These are phyloP conservation scores for Parathielavia appendiculata DNA, from an alignment of 495 filamentous ascomycete species.

Conservation along the genomic window DNA sequence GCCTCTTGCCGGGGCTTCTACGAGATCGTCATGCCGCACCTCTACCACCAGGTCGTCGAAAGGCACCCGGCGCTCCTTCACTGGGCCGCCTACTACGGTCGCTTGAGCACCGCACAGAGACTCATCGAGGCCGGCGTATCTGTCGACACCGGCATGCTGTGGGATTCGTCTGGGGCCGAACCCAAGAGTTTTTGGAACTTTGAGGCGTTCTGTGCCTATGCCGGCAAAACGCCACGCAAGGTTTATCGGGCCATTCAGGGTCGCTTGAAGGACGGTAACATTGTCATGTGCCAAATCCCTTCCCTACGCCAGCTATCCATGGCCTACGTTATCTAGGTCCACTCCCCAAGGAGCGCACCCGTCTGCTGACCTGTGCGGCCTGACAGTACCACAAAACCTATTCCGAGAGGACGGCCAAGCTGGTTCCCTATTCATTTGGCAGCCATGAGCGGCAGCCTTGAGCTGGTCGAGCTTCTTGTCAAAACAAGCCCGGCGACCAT, in stretches of 20 bases:
- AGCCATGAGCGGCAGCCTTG: conserved; percentile 5
- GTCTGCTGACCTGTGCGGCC: background rate
- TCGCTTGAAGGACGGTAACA: no score
- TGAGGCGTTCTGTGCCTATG: background rate
- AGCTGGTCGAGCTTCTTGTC: conserved; percentile 10
- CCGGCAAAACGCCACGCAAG: background rate
- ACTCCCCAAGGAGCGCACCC: background rate
- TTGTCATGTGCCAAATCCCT: background rate
- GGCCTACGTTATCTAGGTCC: background rate
- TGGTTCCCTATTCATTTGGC: conserved; percentile 12
- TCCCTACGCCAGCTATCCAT: background rate
- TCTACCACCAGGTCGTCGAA: background rate
- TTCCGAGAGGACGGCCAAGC: background rate
- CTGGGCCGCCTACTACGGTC: conserved; percentile 11
- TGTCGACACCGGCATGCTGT: background rate
- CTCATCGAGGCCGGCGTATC: background rate
- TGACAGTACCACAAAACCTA: background rate
- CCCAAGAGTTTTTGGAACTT: background rate
- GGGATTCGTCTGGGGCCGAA: background rate
- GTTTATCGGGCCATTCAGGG: background rate
- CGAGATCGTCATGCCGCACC: background rate
- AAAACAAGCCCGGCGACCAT: background rate
- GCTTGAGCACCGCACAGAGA: background rate
- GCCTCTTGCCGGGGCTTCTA: conserved; percentile 7
- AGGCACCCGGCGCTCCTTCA: conserved; percentile 5